Evolutionary conservation across 257 asterid species (phyloP).

Genomic region (Solanum appendiculatum): DNA sequence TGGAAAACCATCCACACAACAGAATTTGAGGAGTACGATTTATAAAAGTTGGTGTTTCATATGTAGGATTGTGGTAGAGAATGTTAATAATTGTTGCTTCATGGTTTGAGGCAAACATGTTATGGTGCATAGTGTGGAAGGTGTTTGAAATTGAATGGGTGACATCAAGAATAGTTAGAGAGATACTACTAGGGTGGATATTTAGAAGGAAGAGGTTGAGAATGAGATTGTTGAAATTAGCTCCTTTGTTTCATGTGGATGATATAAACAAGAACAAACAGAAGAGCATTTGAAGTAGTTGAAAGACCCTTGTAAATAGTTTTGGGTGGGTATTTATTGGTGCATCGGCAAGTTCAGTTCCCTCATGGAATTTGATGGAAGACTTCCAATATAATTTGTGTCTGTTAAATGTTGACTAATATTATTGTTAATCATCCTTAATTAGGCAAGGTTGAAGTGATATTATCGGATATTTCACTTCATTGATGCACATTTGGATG

Average conservation of each 20-base stretch:
- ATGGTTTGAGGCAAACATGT: background rate
- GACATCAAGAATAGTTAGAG: background rate
- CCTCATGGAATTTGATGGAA: background rate
- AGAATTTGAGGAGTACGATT: background rate
- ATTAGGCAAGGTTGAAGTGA: background rate
- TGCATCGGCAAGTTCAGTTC: background rate
- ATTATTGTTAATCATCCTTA: background rate
- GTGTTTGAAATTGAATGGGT: background rate
- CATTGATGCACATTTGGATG: background rate
- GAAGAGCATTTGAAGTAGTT: background rate
- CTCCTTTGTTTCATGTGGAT: background rate
- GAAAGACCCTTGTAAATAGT: background rate
- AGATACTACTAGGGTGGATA: background rate
- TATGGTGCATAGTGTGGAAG: background rate
- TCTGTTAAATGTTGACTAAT: background rate
- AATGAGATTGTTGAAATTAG: background rate
- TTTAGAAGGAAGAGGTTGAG: background rate
- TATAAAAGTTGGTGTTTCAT: background rate
- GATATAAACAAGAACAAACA: background rate
- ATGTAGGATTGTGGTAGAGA: background rate
- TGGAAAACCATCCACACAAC: background rate
- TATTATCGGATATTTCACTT: background rate
- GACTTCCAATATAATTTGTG: background rate
- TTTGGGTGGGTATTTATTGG: background rate
- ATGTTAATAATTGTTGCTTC: background rate